These are phyloP conservation scores for Cystobasidiaceae sp. DNA, from an alignment of 1,284 basidiomycete genomes.

Conservation along the genomic window DNA sequence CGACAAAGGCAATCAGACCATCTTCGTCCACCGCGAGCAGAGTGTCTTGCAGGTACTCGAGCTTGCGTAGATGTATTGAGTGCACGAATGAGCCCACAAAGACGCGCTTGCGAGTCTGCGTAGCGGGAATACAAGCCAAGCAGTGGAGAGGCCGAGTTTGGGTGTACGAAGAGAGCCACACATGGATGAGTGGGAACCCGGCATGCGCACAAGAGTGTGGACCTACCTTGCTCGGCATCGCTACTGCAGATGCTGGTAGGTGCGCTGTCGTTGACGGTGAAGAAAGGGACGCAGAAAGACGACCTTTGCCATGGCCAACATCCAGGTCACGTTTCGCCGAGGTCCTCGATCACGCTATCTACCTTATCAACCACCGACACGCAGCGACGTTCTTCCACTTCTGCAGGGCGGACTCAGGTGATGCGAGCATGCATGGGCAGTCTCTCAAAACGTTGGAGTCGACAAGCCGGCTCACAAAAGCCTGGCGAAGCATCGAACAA, in stretches of 20 bases:
- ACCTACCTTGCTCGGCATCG: background rate
- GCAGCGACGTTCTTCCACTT: too few relatives aligned
- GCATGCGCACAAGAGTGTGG: too few relatives aligned
- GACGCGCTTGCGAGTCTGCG: slow-evolving; percentile 42
- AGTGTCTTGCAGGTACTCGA: slow-evolving; percentile 56
- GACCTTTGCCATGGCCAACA: too few relatives aligned
- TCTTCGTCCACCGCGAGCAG: slow-evolving; percentile 57
- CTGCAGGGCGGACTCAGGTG: too few relatives aligned
- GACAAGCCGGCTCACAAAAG: too few relatives aligned
- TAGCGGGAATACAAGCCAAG: background rate
- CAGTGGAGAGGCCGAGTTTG: background rate
- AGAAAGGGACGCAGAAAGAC: background rate
- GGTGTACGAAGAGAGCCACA: background rate
- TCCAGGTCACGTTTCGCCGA: too few relatives aligned
- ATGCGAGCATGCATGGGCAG: too few relatives aligned
- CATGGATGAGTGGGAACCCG: background rate
- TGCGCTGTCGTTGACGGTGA: background rate
- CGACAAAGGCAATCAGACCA: slow-evolving; percentile 66
- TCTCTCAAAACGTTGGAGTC: too few relatives aligned
- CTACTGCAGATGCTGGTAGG: background rate
- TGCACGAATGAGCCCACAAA: slow-evolving; percentile 67
- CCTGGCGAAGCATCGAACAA: too few relatives aligned
- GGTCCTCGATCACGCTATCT: background rate
- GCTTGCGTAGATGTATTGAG: slow-evolving; percentile 56
- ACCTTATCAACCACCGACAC: background rate